Base-by-base conservation (phyloP, 441 rosid species). In the Cnidoscolus chayamansa region DNA sequence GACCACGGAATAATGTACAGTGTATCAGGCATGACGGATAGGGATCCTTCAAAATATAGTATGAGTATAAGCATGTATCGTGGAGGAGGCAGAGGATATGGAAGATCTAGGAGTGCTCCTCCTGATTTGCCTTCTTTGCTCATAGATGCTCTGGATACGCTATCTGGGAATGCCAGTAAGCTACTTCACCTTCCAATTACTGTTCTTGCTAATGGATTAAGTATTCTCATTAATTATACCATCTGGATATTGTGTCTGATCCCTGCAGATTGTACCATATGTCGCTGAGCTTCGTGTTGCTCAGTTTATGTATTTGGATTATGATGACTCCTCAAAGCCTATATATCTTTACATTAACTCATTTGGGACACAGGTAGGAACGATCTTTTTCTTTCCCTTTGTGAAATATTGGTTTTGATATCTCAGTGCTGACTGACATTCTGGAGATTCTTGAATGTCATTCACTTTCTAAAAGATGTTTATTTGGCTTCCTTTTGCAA, bases 41-140 rank as follows among this genome's bases (percentile, higher is more conserved):
- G 71, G 75, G 75, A 86, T 65, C 84, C 87, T 71, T 77, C 87
- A 37, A 85, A 82, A 70, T 87, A 84, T 55, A 85, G 90, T 63
- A 88, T 89, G 94, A 88, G 97, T 58, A 86, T 82, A 11, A 89
- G 87, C 76, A 90, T 87, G 92, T 82, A 88, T 65, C 80, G 87
- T 70, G 94, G 91, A 51, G 91, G 91, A 20, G 85, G 81, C 19
- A 76, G 82, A 66, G 87, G 87, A 70, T 74, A 77, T 55, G 88
- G 86, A 56, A 81, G 83, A 71, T 87, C 87, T 0, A 64, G 77
- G 66, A 76, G 87, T 78, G 86, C 91, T 78, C 97, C 97, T 63
- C 98, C 95, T 32, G 97, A 94, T 85, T 80, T 94, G 84, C 97
- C 97, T 56, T 94, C 97, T 54, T 80, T 86, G 84, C 93, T 90